phyloP scores from a whole-genome alignment of 2,329 filamentous ascomycete species.

The Alternaria sp. region DNA sequence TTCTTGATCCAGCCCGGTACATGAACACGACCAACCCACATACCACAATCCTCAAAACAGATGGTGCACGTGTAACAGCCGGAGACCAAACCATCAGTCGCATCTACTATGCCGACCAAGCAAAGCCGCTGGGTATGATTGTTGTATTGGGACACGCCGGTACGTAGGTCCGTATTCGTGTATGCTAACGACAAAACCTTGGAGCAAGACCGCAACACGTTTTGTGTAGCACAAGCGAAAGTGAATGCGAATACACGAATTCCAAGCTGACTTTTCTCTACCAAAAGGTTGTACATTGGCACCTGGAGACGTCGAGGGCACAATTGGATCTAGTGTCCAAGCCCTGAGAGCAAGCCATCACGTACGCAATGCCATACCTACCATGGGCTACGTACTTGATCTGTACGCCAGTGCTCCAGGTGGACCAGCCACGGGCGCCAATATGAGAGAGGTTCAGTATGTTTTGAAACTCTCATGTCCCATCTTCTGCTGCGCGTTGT shows the following conservation, averaged over 20 bases:
- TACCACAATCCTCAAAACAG: slow-evolving; percentile 27
- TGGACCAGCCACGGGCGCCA: slow-evolving; percentile 3
- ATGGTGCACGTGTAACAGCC: slow-evolving; percentile 21
- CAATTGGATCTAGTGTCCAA: slow-evolving; percentile 26
- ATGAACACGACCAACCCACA: slow-evolving; percentile 28
- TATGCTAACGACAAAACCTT: no score
- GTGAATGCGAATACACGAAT: background rate
- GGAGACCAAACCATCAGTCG: slow-evolving; percentile 10
- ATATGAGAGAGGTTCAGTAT: slow-evolving; percentile 34
- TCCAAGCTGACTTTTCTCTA: background rate
- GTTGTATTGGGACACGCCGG: slow-evolving; percentile 33
- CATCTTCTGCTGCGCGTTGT: no score
- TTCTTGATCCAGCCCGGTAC: slow-evolving; percentile 27
- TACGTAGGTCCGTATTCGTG: slow-evolving; percentile 1
- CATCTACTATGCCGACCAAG: slow-evolving; percentile 25
- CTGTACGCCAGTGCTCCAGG: background rate
- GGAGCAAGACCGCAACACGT: no score
- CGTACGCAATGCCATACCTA: slow-evolving; percentile 27
- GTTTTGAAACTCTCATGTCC: background rate
- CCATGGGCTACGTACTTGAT: slow-evolving; percentile 35
- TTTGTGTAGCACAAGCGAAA: no score
- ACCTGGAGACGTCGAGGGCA: slow-evolving; percentile 17
- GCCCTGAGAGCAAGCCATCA: slow-evolving; percentile 19
- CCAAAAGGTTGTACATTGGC: slow-evolving; percentile 20
- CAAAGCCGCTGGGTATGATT: slow-evolving; percentile 28